Percentiles rank a stretch among this genome's conserved stretches.
Conservation (phyloP, 495 filamentous ascomycete genomes). For the Durotheca rogersii region DNA sequence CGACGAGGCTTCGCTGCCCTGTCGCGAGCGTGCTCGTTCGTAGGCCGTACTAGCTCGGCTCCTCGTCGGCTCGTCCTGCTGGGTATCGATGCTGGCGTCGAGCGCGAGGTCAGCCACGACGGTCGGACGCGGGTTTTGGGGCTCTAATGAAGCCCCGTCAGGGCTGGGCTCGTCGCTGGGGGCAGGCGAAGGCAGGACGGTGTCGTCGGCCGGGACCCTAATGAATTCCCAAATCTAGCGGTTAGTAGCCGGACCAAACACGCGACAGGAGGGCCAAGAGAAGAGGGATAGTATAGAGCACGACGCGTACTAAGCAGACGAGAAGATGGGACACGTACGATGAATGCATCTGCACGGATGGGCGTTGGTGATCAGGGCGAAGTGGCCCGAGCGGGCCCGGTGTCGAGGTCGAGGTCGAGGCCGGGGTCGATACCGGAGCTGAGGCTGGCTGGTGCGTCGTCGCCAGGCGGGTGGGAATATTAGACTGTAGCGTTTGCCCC, state of each 20-base stretch:
- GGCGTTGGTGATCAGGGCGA: slow-evolving; percentile 3
- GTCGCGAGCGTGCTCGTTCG: slow-evolving; percentile 9
- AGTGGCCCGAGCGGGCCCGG: slow-evolving; percentile 5
- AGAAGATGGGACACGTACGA: slow-evolving; percentile 20
- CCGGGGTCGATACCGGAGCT: slow-evolving; percentile 8
- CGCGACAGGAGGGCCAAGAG: background rate
- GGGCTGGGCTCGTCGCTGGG: slow-evolving; percentile 57
- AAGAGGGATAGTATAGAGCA: too few relatives aligned
- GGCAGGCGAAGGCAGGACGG: slow-evolving; percentile 55
- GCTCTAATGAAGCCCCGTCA: slow-evolving; percentile 31
- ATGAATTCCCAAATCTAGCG: slow-evolving; percentile 3
- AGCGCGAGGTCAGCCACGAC: slow-evolving; percentile 36
- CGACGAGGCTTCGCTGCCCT: slow-evolving; percentile 1
- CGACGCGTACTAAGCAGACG: background rate
- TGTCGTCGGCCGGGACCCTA: slow-evolving; percentile 16
- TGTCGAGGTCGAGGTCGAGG: slow-evolving; percentile 14
- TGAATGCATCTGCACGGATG: slow-evolving; percentile 10
- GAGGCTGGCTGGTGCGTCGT: slow-evolving; percentile 16
- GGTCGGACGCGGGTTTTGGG: slow-evolving; percentile 26
- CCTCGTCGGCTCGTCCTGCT: background rate
- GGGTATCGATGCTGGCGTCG: slow-evolving; percentile 11
- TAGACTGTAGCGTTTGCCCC: too few relatives aligned
- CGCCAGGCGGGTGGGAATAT: slow-evolving; percentile 12
- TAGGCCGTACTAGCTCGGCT: slow-evolving; percentile 10
- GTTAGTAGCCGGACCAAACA: slow-evolving; percentile 18